Evolutionary conservation across 2,329 filamentous ascomycete species (phyloP).

Genomic region (Cephalotrichum gorgonifer): DNA sequence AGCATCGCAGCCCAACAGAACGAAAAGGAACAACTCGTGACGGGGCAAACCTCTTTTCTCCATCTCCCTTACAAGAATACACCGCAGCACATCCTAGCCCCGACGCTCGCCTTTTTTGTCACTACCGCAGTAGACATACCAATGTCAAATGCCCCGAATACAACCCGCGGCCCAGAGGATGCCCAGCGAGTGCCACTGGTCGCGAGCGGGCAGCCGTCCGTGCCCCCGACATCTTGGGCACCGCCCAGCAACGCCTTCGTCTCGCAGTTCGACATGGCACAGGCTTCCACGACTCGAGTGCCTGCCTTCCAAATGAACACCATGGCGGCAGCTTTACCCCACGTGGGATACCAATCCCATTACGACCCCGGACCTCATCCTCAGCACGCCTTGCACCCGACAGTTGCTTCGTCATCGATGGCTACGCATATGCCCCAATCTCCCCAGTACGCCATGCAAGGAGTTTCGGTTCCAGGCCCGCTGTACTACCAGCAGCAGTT

Average conservation of each 20-base stretch:
- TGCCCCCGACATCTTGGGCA: neutral
- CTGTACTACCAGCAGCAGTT: slow-evolving; percentile 38
- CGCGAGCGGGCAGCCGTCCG: neutral
- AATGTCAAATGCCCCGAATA: neutral
- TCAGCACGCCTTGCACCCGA: slow-evolving; percentile 21
- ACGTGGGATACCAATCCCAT: slow-evolving; percentile 24
- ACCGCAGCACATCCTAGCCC: neutral
- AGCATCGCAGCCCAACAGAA: neutral
- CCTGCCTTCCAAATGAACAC: slow-evolving; percentile 32
- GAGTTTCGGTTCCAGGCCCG: slow-evolving; percentile 27
- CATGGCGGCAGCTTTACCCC: slow-evolving; percentile 33
- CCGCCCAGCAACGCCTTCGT: slow-evolving; percentile 27
- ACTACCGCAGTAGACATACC: neutral
- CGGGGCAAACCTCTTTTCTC: too few relatives aligned
- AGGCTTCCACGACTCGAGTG: slow-evolving; percentile 10
- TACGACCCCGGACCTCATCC: slow-evolving; percentile 22
- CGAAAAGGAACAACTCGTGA: neutral
- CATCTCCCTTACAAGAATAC: neutral
- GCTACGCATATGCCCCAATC: slow-evolving; percentile 27
- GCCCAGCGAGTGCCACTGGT: neutral
- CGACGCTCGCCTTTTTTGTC: neutral
- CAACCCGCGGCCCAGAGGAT: neutral
- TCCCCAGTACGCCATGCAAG: slow-evolving; percentile 27
- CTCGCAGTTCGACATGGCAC: slow-evolving; percentile 30
- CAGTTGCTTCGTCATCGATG: slow-evolving; percentile 24